A percentile compares a stretch with the other conserved stretches of the same genome.
phyloP scores from a whole-genome alignment of 2,329 filamentous ascomycete species.

The Dothiorella sarmentorum region DNA sequence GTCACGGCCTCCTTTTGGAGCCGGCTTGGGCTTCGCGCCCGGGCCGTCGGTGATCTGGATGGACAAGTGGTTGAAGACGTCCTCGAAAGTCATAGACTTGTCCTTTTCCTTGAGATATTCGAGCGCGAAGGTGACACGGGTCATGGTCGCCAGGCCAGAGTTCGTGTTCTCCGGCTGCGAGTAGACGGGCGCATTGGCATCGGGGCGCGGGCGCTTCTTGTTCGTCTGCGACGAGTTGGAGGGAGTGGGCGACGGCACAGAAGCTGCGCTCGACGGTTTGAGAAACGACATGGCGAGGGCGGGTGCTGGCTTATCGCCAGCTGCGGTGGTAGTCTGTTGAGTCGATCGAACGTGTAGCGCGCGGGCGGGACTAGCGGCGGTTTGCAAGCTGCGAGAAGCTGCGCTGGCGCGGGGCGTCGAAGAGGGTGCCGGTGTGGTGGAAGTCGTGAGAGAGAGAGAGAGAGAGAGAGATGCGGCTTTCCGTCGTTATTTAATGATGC shows the following conservation, averaged over 20 bases:
- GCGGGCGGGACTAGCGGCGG: neutral
- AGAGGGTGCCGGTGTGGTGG: neutral
- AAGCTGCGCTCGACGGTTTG: conserved; percentile 32
- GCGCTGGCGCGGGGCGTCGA: neutral
- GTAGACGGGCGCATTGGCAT: conserved; percentile 54
- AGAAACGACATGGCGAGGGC: conserved; percentile 34
- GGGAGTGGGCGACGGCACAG: conserved; percentile 61
- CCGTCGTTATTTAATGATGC: neutral
- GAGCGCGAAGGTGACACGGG: conserved; percentile 83
- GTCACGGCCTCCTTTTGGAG: conserved; percentile 3
- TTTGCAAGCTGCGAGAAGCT: neutral
- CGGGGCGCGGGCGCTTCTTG: conserved; percentile 59
- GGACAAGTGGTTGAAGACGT: conserved; percentile 78
- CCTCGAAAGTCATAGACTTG: conserved; percentile 57
- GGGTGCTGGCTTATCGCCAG: neutral
- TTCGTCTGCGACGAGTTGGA: conserved; percentile 36
- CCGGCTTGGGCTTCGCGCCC: conserved; percentile 48
- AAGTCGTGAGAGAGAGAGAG: neutral
- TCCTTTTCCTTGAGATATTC: conserved; percentile 62
- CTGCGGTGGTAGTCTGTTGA: neutral
- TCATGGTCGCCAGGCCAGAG: conserved; percentile 76
- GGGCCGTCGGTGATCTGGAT: conserved; percentile 58
- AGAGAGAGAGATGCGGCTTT: neutral
- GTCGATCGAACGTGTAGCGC: neutral
- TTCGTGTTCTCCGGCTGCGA: conserved; percentile 75